Conservation (phyloP, 2,329 filamentous ascomycete genomes). For the Penicillium janthinellum region DNA sequence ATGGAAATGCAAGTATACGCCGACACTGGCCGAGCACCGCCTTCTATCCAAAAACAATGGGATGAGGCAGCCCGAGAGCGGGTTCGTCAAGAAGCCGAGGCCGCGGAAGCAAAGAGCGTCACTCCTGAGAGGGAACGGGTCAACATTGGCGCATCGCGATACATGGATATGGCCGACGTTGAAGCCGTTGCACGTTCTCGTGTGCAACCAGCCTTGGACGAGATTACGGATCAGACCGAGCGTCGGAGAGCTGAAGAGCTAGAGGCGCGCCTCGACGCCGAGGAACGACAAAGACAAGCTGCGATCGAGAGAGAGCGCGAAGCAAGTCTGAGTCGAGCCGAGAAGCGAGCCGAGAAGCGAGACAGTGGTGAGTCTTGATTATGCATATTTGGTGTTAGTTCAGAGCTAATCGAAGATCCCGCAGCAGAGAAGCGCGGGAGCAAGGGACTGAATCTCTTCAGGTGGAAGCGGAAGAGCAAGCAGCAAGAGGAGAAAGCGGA, state of each 20-base stretch:
- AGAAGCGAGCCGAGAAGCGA: constrained; percentile 32
- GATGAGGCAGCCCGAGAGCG: constrained; percentile 71
- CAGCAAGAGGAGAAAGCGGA: constrained; percentile 19
- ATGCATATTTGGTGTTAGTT: too few relatives aligned
- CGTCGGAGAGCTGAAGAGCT: constrained; percentile 68
- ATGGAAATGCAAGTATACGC: constrained; percentile 81
- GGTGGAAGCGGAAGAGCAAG: constrained; percentile 34
- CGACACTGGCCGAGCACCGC: constrained; percentile 72
- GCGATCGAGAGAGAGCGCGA: constrained; percentile 45
- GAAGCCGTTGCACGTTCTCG: constrained; percentile 75
- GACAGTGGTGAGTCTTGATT: constrained; percentile 31
- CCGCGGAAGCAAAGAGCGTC: constrained; percentile 61
- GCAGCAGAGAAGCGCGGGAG: constrained; percentile 21
- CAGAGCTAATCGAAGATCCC: background rate
- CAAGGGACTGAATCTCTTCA: constrained; percentile 29
- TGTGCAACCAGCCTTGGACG: constrained; percentile 80
- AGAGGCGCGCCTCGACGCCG: constrained; percentile 63
- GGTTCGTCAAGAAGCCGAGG: constrained; percentile 66
- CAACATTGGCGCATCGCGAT: constrained; percentile 78
- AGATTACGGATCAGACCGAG: constrained; percentile 79
- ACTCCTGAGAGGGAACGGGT: constrained; percentile 52
- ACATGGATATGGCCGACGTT: constrained; percentile 75
- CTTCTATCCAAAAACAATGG: constrained; percentile 73
- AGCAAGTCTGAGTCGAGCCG: constrained; percentile 37
- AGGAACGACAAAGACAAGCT: constrained; percentile 64